Conservation (phyloP, 345 rosid genomes). For the Syzygium grande region DNA sequence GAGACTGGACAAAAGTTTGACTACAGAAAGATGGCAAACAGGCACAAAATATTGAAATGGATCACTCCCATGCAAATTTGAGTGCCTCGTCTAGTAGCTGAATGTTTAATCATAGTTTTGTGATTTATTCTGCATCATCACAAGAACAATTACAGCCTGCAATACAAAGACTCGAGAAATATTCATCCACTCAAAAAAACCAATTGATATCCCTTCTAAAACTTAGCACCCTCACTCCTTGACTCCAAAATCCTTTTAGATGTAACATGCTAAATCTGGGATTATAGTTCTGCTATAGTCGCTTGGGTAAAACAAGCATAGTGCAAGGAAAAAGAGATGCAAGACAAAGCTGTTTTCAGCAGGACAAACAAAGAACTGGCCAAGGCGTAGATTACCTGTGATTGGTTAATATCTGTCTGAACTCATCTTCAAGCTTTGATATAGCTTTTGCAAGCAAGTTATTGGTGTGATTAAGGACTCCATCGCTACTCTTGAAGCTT, state of each 20-base stretch:
- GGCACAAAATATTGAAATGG: background rate
- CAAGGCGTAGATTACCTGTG: constrained; percentile 42
- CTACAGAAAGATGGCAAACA: background rate
- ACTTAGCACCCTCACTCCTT: background rate
- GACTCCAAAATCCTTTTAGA: background rate
- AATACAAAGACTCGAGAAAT: background rate
- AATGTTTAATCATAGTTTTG: background rate
- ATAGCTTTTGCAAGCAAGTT: constrained; percentile 71
- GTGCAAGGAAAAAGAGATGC: background rate
- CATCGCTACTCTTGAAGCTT: constrained; percentile 49
- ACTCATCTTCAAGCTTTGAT: constrained; percentile 90
- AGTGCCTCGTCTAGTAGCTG: background rate
- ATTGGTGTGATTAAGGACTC: constrained; percentile 61
- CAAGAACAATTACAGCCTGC: background rate
- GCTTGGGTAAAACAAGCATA: background rate
- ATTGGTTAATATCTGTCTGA: constrained; percentile 57
- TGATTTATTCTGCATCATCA: background rate
- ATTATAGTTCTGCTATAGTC: background rate
- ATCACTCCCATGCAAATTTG: background rate
- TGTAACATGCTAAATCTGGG: background rate
- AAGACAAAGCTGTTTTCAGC: background rate
- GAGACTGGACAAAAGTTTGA: background rate
- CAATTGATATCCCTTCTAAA: background rate
- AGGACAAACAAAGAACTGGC: constrained; percentile 3
- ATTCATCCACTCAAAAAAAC: background rate